Evolutionary conservation across 2,329 filamentous ascomycete genomes (phyloP).

Genomic region (Dothiorella sarmentorum): DNA sequence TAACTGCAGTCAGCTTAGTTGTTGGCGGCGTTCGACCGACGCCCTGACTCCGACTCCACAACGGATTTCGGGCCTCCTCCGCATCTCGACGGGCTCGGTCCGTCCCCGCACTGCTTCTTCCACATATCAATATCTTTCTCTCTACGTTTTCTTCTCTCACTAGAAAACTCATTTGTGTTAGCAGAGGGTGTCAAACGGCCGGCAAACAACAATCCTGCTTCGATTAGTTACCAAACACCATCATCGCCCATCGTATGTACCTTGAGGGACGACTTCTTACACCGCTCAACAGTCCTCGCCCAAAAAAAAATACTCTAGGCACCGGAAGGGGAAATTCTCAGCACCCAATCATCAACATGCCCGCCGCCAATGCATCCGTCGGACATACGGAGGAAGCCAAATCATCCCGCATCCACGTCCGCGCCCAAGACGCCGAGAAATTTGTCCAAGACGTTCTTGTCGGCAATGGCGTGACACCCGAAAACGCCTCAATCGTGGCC

Average conservation of each 20-base stretch:
- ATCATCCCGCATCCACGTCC: constrained; percentile 21
- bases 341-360: neutral
- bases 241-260: too few relatives aligned
- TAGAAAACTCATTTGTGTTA: too few relatives aligned
- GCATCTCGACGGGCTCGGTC: neutral
- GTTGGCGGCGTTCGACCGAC: neutral
- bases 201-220: too few relatives aligned
- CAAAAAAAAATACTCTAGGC: neutral
- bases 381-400: neutral
- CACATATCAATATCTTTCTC: neutral
- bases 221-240: too few relatives aligned
- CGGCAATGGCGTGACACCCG: constrained; percentile 57
- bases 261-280: neutral
- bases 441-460: constrained; percentile 56
- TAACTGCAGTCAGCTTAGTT: neutral
- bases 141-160: neutral
- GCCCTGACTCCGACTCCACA: neutral
- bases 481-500: constrained; percentile 63
- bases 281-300: neutral
- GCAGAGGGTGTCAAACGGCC: too few relatives aligned
- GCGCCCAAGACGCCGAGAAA: constrained; percentile 29
- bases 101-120: neutral
- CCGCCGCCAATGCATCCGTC: neutral
- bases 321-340: neutral
- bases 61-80: neutral